Evolutionary conservation across 345 rosid species (phyloP).

Genomic region (Hypericum perforatum): DNA sequence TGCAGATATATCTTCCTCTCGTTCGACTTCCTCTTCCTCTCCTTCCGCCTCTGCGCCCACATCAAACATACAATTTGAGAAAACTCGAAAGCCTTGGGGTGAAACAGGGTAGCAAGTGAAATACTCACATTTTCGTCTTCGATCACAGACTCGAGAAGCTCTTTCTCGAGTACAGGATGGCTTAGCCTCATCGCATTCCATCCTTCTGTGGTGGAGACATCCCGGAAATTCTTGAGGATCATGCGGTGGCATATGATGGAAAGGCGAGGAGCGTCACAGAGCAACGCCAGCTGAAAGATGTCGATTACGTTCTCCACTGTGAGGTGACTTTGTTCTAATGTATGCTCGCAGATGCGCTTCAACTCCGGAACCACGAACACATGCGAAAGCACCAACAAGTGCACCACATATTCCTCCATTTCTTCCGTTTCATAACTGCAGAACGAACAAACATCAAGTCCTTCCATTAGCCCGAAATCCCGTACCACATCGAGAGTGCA

Average conservation of each 20-base stretch:
- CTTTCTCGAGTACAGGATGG: conserved; percentile 71
- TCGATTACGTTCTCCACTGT: conserved; percentile 61
- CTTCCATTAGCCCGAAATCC: background rate
- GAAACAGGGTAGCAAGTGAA: conserved; percentile 4
- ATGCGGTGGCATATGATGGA: conserved; percentile 54
- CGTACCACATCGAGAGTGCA: background rate
- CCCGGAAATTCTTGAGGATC: conserved; percentile 46
- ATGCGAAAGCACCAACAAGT: conserved; percentile 69
- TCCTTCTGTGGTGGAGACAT: conserved; percentile 46
- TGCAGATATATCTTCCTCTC: conserved; percentile 63
- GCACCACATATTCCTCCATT: conserved; percentile 49
- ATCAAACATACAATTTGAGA: background rate
- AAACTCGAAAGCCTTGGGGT: background rate
- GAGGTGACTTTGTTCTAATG: conserved; percentile 56
- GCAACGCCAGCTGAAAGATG: conserved; percentile 69
- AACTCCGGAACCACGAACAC: conserved; percentile 53
- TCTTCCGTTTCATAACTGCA: conserved; percentile 65
- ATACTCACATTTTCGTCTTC: conserved; percentile 50
- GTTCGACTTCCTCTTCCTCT: conserved; percentile 37
- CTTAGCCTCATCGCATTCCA: conserved; percentile 78
- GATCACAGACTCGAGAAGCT: conserved; percentile 41
- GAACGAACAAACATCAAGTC: conserved; percentile 6
- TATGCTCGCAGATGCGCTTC: conserved; percentile 53
- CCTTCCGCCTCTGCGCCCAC: conserved; percentile 35
- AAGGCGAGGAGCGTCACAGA: conserved; percentile 75